These are phyloP conservation scores for Cadophora gregata DNA, from an alignment of 2,329 filamentous ascomycete species.

Conservation along the genomic window DNA sequence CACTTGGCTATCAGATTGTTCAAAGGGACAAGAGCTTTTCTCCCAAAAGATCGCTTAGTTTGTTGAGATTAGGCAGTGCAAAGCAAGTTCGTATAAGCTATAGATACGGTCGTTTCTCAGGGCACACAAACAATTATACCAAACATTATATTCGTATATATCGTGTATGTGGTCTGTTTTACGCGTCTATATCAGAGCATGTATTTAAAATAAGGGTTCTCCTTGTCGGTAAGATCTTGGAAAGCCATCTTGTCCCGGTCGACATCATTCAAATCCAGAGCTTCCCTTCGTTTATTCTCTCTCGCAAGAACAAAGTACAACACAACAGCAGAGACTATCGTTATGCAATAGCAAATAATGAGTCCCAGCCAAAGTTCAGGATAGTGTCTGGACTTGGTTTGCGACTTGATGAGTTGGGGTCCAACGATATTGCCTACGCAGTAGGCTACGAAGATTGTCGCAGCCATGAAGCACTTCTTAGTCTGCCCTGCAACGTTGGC, in stretches of 20 bases:
- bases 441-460: slow-evolving; percentile 76
- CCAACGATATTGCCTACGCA: slow-evolving; percentile 80
- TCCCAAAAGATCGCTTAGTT: background rate
- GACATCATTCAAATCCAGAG: slow-evolving; percentile 58
- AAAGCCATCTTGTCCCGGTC: slow-evolving; percentile 71
- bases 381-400: slow-evolving; percentile 70
- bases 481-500: slow-evolving; percentile 77
- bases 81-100: background rate
- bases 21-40: background rate
- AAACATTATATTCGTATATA: background rate
- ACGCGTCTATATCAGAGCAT: slow-evolving; percentile 23
- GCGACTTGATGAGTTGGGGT: slow-evolving; percentile 71
- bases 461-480: slow-evolving; percentile 79
- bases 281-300: slow-evolving; percentile 62
- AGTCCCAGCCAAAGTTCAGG: slow-evolving; percentile 73
- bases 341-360: slow-evolving; percentile 73
- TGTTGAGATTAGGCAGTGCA: background rate
- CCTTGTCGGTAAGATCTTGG: slow-evolving; percentile 70
- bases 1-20: background rate
- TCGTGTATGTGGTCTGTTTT: background rate
- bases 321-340: slow-evolving; percentile 60
- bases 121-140: background rate
- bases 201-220: slow-evolving; percentile 72
- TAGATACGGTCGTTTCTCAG: too few species aligned
- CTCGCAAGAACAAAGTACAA: slow-evolving; percentile 64